Percentiles rank a stretch among this genome's conserved stretches.
These are phyloP conservation scores for Tolypocladium nubicola DNA, from an alignment of 2,329 filamentous ascomycete genomes.

Conservation along the genomic window DNA sequence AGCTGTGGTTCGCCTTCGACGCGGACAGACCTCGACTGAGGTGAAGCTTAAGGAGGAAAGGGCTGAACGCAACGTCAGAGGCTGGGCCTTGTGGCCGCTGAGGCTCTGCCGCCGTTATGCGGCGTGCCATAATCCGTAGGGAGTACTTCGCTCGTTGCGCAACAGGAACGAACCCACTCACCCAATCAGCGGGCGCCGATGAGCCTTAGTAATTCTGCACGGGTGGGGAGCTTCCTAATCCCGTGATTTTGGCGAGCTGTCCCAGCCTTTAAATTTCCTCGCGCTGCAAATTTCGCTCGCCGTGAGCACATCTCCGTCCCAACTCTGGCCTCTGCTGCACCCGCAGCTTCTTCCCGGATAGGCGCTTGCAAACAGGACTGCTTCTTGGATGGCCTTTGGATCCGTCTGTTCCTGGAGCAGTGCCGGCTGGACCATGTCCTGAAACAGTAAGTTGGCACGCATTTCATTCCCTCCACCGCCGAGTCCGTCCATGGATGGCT, in stretches of 20 bases:
- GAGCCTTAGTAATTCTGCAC: not conserved
- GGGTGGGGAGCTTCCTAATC: not conserved
- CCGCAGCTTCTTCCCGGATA: not conserved
- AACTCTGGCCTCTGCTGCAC: not conserved
- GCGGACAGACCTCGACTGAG: not conserved
- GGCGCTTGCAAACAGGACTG: not conserved
- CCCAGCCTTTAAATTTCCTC: not conserved
- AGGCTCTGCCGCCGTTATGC: not conserved
- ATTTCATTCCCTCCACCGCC: not conserved
- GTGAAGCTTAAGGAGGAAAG: not conserved
- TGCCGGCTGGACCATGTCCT: slow-evolving; percentile 18
- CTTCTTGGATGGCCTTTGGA: not conserved
- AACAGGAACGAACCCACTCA: too few species aligned
- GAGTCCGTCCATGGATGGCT: not conserved
- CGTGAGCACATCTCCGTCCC: not conserved
- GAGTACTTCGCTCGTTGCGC: too few species aligned
- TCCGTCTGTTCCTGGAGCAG: slow-evolving; percentile 1
- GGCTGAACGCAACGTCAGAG: not conserved
- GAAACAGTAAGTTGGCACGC: slow-evolving; percentile 15
- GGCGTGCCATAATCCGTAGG: too few species aligned
- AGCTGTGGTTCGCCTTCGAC: not conserved
- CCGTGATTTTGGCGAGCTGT: not conserved
- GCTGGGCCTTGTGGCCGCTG: not conserved
- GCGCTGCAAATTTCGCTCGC: not conserved
- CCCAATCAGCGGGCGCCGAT: not conserved